Evolutionary conservation across 257 asterid genomes (phyloP).

Genomic region (Nicotiana otophora): DNA sequence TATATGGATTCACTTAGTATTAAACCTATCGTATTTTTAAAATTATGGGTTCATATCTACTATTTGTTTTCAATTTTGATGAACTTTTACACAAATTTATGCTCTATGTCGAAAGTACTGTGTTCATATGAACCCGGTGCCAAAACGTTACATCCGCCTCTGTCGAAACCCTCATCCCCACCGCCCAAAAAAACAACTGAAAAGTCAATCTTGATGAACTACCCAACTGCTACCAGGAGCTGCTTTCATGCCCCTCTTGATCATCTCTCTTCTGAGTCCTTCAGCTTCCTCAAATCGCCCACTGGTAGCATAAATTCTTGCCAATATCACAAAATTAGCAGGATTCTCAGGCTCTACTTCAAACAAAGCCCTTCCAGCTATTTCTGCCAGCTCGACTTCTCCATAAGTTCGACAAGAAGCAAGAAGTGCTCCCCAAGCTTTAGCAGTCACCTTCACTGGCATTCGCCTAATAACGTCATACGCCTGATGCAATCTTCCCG

Average conservation of each 20-base stretch:
- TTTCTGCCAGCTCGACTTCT: constrained; percentile 42
- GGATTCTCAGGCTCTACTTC: constrained; percentile 48
- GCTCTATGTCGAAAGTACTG: too few species aligned
- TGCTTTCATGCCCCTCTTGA: constrained; percentile 29
- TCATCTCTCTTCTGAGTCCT: constrained; percentile 34
- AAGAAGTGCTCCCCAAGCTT: constrained; percentile 55
- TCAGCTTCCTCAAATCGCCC: constrained; percentile 33
- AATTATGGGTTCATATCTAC: too few species aligned
- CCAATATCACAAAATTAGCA: constrained; percentile 39
- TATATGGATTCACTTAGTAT: too few species aligned
- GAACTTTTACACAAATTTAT: too few species aligned
- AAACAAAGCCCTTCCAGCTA: constrained; percentile 41
- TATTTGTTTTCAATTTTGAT: too few species aligned
- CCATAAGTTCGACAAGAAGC: constrained; percentile 48
- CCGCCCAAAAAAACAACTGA: background rate
- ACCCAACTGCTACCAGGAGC: constrained; percentile 48
- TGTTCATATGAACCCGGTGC: too few species aligned
- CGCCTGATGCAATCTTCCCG: constrained; percentile 39
- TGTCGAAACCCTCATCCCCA: too few species aligned
- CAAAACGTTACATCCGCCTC: too few species aligned
- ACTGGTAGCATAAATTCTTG: constrained; percentile 28
- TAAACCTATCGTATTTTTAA: too few species aligned
- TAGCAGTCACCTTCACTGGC: constrained; percentile 40
- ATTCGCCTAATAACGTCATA: constrained; percentile 32
- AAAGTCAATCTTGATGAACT: constrained; percentile 15